Evolutionary conservation across 2,329 filamentous ascomycete species (phyloP).

Genomic region (Penicillium sp.): DNA sequence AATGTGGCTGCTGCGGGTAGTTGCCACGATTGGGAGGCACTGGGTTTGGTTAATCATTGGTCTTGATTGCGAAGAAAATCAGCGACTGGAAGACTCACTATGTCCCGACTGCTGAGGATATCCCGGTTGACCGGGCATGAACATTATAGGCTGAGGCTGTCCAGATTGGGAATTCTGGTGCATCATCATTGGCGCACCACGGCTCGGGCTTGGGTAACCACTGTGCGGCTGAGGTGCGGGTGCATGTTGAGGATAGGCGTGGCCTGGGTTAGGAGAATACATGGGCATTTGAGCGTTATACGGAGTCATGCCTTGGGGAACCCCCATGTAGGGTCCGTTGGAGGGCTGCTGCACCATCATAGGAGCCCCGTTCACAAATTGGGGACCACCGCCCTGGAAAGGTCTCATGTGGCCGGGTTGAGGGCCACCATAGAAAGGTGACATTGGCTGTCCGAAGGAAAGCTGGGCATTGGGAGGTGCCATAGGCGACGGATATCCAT

Average conservation of each 20-base stretch:
- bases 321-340: constrained; percentile 67
- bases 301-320: constrained; percentile 68
- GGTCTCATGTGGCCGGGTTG: constrained; percentile 71
- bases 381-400: constrained; percentile 68
- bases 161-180: constrained; percentile 93
- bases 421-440: constrained; percentile 66
- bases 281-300: constrained; percentile 73
- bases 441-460: constrained; percentile 69
- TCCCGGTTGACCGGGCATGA: constrained; percentile 73
- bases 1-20: constrained; percentile 63
- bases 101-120: constrained; percentile 71
- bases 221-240: constrained; percentile 58
- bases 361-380: constrained; percentile 68
- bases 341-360: constrained; percentile 81
- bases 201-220: constrained; percentile 84
- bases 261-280: constrained; percentile 73
- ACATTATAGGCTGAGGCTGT: constrained; percentile 68
- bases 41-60: constrained; percentile 47
- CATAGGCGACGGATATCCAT: constrained; percentile 67
- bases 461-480: constrained; percentile 65
- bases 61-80: constrained; percentile 8
- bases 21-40: constrained; percentile 60
- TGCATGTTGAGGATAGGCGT: constrained; percentile 61
- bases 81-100: constrained; percentile 58
- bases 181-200: constrained; percentile 88